Base-by-base conservation (phyloP, 1,284 basidiomycete species). In the Taiwanofungus camphoratus region DNA sequence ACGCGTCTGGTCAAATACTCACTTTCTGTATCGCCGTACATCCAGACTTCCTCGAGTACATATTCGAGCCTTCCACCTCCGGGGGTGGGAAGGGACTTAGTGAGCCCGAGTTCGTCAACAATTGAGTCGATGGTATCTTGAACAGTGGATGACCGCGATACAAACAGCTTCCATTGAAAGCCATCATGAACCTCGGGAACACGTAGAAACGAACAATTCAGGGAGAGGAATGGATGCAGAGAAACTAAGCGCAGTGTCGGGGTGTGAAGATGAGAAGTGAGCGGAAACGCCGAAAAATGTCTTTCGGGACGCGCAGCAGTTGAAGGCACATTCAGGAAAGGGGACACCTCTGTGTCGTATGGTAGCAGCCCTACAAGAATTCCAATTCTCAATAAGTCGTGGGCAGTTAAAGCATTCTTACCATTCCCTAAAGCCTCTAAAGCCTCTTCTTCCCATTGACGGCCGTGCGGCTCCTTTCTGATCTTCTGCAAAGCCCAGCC, bases 151-250 rank as follows among this genome's bases (percentile, higher is more conserved):
- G 58, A 62, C 42, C 71, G 69, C 5, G 82, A 73, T 39, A 88
- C 67, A 60, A 80, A 90, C 35, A 77, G 54, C 41, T 70, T 80
- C 68, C 81, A 81, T 51, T 69, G 57, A 53, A 82, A 87, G 2
- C 70, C 79, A 55, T 91, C 88, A 45, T 83, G 77, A 45, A 92
- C 77, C 59, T 89, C 85, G 1, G 86, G 87, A 16, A 92, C 77
- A 42, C 87, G 81, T 32, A 73, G 62, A 59, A 90, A 89, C 0
- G 71, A 62, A 29, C 86, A 55, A 2, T 68, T 63, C 3, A 83
- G 42, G 4, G 70, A 73, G 19, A 89, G 71, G 12, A 70, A 63
- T 2, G 79, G 74, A 58, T 88, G 77, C 3, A 82, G 69, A 2
- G 84, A 86, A 1, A 92, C 79, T 19, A 92, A 67, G 4, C 87